phyloP scores from a whole-genome alignment of 225 moss, liverwort and hornwort genomes.

The Marchantia paleacea region DNA sequence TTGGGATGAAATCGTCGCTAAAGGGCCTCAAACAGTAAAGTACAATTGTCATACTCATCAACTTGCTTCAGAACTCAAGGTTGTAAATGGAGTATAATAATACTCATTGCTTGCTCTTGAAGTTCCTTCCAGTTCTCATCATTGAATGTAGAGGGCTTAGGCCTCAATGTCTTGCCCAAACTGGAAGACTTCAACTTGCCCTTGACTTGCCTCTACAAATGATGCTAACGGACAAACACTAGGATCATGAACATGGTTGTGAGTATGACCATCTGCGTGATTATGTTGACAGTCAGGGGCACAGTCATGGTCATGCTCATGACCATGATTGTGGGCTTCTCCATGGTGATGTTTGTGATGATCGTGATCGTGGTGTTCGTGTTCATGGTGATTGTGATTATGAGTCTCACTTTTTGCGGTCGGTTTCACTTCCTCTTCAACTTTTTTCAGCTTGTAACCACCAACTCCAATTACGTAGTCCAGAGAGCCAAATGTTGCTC shows the following conservation, averaged over 20 bases:
- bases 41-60: too few species aligned
- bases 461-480: constrained; percentile 94
- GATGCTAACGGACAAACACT: constrained; percentile 86
- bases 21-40: too few species aligned
- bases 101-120: too few species aligned
- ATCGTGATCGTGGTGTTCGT: constrained; percentile 51
- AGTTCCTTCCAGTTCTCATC: too few species aligned
- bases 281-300: constrained; percentile 51
- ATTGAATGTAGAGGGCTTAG: too few species aligned
- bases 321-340: constrained; percentile 33
- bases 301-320: constrained; percentile 52
- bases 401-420: constrained; percentile 40
- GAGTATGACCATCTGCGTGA: constrained; percentile 45
- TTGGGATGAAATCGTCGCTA: too few species aligned
- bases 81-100: too few species aligned
- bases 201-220: constrained; percentile 86
- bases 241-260: constrained; percentile 80
- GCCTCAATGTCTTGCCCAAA: too few species aligned
- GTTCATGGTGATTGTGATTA: constrained; percentile 33
- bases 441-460: constrained; percentile 87
- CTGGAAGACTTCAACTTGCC: too few species aligned
- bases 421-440: constrained; percentile 65
- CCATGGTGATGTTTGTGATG: constrained; percentile 35
- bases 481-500: constrained; percentile 70
- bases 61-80: too few species aligned